These are phyloP conservation scores for Penicillium goetzii DNA, from an alignment of 495 filamentous ascomycete genomes.

Conservation along the genomic window DNA sequence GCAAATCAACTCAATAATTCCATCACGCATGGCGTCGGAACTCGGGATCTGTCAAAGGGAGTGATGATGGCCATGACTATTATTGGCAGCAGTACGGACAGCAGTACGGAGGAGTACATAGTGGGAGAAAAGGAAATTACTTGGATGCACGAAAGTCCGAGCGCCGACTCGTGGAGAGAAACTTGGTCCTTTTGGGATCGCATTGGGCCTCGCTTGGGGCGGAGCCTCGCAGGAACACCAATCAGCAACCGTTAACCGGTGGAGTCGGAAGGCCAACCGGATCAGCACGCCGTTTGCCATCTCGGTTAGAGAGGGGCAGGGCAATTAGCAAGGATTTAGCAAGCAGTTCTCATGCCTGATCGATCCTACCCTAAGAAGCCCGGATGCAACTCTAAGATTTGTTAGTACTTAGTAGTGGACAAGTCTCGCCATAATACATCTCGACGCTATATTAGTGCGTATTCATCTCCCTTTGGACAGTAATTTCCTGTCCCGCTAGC, in stretches of 20 bases:
- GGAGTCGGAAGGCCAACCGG: conserved; percentile 11
- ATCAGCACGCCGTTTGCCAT: conserved; percentile 5
- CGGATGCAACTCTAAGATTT: not conserved
- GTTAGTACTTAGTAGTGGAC: not conserved
- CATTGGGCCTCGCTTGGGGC: not conserved
- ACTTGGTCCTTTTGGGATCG: not conserved
- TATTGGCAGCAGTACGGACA: too few relatives aligned
- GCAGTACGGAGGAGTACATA: too few relatives aligned
- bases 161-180: not conserved
- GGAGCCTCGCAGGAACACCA: conserved; percentile 4
- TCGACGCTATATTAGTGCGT: not conserved
- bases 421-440: not conserved
- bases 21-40: not conserved
- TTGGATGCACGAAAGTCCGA: conserved; percentile 2
- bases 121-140: not conserved
- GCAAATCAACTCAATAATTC: not conserved
- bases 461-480: not conserved
- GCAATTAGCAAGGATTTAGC: not conserved
- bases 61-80: not conserved
- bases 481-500: not conserved
- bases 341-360: not conserved
- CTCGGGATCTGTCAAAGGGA: too few relatives aligned
- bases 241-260: not conserved
- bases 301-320: conserved; percentile 1
- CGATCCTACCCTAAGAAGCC: not conserved